Evolutionary conservation across 2,329 filamentous ascomycete species (phyloP).

Genomic region (Fusarium phyllophilum): DNA sequence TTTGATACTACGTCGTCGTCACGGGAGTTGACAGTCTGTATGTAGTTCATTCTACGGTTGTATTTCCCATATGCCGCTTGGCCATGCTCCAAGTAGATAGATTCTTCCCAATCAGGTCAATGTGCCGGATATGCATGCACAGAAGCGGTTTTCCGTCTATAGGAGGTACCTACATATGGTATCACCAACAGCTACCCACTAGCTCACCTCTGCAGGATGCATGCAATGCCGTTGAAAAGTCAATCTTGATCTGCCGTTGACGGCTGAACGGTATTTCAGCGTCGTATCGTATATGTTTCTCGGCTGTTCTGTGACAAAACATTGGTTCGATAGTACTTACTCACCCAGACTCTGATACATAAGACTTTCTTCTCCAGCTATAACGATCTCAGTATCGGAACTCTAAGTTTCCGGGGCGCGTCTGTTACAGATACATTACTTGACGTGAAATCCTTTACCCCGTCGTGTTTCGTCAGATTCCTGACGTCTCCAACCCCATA

Average conservation of each 20-base stretch:
- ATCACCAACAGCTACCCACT: constrained; percentile 4
- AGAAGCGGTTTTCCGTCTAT: constrained; percentile 7
- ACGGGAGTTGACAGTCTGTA: not conserved
- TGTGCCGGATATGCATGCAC: constrained; percentile 8
- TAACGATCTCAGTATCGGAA: constrained; percentile 28
- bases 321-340: not conserved
- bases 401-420: constrained; percentile 19
- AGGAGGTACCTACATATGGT: not conserved
- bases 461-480: constrained; percentile 30
- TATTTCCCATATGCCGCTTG: constrained; percentile 10
- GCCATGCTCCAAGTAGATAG: not conserved
- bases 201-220: not conserved
- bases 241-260: not conserved
- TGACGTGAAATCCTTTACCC: constrained; percentile 10
- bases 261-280: not conserved
- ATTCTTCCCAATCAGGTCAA: constrained; percentile 10
- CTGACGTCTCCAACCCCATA: constrained; percentile 31
- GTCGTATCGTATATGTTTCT: constrained; percentile 3
- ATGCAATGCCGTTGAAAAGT: not conserved
- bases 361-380: not conserved
- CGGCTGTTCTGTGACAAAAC: constrained; percentile 1
- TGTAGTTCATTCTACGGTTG: not conserved
- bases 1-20: constrained; percentile 16
- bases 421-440: constrained; percentile 34
- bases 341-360: not conserved